A percentile compares a stretch with the other conserved stretches of the same genome.
phyloP scores from a whole-genome alignment of 2,329 filamentous ascomycete species.

The Pyricularia sp. region DNA sequence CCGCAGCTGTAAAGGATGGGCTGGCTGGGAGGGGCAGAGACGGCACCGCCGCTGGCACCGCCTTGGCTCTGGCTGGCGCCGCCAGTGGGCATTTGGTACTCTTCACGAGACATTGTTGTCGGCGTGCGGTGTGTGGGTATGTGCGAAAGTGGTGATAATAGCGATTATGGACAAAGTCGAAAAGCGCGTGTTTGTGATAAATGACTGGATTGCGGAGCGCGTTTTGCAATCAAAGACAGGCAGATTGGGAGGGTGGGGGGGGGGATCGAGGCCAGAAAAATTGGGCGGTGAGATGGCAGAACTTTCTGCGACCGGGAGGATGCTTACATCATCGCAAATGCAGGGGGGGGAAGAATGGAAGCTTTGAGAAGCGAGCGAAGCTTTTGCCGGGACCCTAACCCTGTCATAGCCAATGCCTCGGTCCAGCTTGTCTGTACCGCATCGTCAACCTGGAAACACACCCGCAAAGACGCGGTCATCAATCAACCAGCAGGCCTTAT shows the following conservation, averaged over 20 bases:
- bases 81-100: constrained; percentile 63
- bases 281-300: background rate
- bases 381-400: background rate
- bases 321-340: background rate
- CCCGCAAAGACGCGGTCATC: background rate
- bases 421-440: background rate
- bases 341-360: background rate
- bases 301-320: background rate
- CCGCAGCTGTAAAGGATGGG: constrained; percentile 68
- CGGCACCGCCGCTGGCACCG: constrained; percentile 29
- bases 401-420: background rate
- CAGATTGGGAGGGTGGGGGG: background rate
- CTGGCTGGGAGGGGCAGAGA: constrained; percentile 30
- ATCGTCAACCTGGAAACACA: background rate
- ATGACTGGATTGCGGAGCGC: background rate
- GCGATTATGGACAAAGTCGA: background rate
- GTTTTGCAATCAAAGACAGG: background rate
- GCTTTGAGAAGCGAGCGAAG: background rate
- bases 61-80: constrained; percentile 29
- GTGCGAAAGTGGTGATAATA: background rate
- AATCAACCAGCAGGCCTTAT: background rate
- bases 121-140: background rate
- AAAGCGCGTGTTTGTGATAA: background rate
- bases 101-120: constrained; percentile 57
- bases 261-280: background rate